These are phyloP conservation scores for Fusarium setosum DNA, from an alignment of 2,329 filamentous ascomycete species.

Conservation along the genomic window DNA sequence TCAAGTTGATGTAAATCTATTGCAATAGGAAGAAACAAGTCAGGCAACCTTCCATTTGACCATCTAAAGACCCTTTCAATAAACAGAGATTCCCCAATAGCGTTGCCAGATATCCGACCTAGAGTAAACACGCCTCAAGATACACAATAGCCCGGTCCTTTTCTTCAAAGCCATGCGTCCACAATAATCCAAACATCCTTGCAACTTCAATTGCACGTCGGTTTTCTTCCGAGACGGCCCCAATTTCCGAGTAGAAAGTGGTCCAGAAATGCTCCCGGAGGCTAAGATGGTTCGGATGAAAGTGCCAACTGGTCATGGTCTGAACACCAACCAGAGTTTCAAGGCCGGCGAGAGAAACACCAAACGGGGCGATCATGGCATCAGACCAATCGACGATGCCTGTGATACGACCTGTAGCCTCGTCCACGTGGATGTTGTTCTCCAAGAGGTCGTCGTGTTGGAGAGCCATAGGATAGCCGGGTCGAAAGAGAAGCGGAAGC, in stretches of 20 bases:
- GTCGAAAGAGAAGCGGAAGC: conserved; percentile 32
- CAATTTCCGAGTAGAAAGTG: conserved; percentile 5
- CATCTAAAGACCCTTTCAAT: no score
- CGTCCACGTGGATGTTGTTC: conserved; percentile 45
- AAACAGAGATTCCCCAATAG: no score
- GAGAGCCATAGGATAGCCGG: conserved; percentile 34
- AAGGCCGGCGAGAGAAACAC: conserved; percentile 40
- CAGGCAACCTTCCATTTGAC: no score
- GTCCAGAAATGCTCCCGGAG: conserved; percentile 20
- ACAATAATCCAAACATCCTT: conserved; percentile 24
- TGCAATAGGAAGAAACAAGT: no score
- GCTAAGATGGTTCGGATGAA: conserved; percentile 17
- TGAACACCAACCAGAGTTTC: conserved; percentile 33
- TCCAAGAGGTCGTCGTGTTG: conserved; percentile 44
- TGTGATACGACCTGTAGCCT: conserved; percentile 38
- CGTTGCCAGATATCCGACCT: background rate
- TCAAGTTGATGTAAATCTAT: no score
- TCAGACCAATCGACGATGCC: conserved; percentile 46
- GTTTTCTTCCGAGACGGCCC: conserved; percentile 8
- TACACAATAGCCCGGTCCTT: conserved; percentile 2
- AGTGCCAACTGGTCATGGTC: conserved; percentile 17
- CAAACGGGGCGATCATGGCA: conserved; percentile 41
- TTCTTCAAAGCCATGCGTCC: conserved; percentile 11
- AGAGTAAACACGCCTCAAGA: conserved; percentile 11
- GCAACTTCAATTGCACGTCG: conserved; percentile 12